Percentiles rank a stretch among this genome's conserved stretches.
These are phyloP conservation scores for Umbilicus rupestris DNA, from an alignment of 164 flowering plant species.

Conservation along the genomic window DNA sequence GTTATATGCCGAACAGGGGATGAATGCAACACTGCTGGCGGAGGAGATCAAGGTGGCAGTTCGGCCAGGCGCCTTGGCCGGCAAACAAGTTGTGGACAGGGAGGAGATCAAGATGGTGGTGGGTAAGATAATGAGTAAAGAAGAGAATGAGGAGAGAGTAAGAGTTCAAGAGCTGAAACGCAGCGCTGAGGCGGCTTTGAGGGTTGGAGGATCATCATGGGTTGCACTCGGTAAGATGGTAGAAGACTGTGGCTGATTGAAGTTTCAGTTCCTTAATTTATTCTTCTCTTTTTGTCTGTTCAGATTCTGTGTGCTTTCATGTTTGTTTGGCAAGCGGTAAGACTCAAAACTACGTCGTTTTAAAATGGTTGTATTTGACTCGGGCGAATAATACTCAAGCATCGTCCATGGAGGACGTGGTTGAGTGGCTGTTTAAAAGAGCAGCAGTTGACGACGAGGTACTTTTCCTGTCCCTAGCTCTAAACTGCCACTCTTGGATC, in stretches of 20 bases:
- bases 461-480: slow-evolving; percentile 34
- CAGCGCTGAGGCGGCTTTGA: slow-evolving; percentile 7
- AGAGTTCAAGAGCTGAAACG: neutral
- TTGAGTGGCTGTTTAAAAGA: slow-evolving; percentile 10
- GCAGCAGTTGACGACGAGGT: slow-evolving; percentile 13
- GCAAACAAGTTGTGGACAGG: slow-evolving; percentile 6
- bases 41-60: slow-evolving; percentile 9
- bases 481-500: slow-evolving; percentile 52
- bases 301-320: too few species aligned
- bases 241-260: neutral
- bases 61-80: neutral
- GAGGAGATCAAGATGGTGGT: slow-evolving; percentile 9
- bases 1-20: neutral
- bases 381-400: too few species aligned
- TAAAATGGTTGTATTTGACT: too few species aligned
- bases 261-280: too few species aligned
- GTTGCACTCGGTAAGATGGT: slow-evolving; percentile 1
- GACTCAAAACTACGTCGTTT: too few species aligned
- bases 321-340: too few species aligned
- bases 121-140: neutral
- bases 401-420: neutral
- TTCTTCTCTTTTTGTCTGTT: too few species aligned
- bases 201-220: slow-evolving; percentile 6
- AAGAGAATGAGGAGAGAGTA: slow-evolving; percentile 3
- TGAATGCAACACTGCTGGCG: slow-evolving; percentile 10